Evolutionary conservation across 208 protist species (phyloP).

Genomic region (Herpetomonas samuelpessoai): DNA sequence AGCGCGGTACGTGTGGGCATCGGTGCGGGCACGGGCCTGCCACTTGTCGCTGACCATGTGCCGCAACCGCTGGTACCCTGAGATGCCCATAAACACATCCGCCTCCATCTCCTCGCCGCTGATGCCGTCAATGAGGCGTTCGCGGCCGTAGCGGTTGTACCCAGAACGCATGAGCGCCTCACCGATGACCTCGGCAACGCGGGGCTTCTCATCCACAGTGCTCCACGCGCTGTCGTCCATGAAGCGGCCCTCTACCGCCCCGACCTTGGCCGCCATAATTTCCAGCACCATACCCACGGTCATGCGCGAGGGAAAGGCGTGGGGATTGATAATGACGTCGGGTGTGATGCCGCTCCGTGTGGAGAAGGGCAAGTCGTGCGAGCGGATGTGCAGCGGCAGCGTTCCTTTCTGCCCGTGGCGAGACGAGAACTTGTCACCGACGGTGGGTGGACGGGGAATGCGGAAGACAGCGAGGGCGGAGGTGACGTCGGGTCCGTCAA

Average conservation of each 20-base stretch:
- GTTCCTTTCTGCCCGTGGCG: constrained; percentile 99
- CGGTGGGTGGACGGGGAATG: constrained; percentile 94
- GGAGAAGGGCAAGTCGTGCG: constrained; percentile 94
- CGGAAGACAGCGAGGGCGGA: constrained; percentile 84
- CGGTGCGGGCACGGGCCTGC: constrained; percentile 94
- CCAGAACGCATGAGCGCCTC: constrained; percentile 93
- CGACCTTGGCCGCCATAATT: constrained; percentile 96
- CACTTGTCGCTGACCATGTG: constrained; percentile 99
- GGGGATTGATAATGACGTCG: constrained; percentile 99
- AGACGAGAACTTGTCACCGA: constrained; percentile 99
- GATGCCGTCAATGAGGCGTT: constrained; percentile 95
- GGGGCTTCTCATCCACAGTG: constrained; percentile 41
- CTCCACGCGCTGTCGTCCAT: constrained; percentile 96
- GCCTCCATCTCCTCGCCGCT: constrained; percentile 95
- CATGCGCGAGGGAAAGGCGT: constrained; percentile 99
- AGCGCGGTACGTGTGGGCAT: constrained; percentile 64
- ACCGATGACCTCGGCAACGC: constrained; percentile 93
- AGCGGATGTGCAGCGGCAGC: constrained; percentile 93
- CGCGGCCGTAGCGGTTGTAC: constrained; percentile 98
- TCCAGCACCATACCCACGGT: constrained; percentile 99
- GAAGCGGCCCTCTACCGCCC: constrained; percentile 93
- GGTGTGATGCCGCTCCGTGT: constrained; percentile 94
- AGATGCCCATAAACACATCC: constrained; percentile 98
- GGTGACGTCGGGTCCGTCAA: constrained; percentile 79
- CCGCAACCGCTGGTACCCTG: constrained; percentile 99